Base-by-base conservation (phyloP, 208 protist genomes). In the Acanthamoeba royreba region DNA sequence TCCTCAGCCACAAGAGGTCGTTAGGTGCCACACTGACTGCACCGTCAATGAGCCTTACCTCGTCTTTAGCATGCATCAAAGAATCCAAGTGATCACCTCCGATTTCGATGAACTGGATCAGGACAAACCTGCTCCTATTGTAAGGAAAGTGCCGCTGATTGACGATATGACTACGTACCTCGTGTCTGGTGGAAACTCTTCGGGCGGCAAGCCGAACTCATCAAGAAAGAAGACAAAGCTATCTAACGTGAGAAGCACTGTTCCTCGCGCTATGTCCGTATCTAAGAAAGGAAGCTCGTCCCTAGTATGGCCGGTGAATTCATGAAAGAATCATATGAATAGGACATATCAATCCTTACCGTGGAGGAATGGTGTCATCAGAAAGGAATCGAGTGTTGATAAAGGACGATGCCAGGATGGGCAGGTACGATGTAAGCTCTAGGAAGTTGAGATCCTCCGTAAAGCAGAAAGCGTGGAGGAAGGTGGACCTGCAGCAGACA, bases 221-320 rank as follows among this genome's bases (percentile, higher is more conserved):
- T 91, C 52, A 13, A 92, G 81, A 28, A 94, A 94, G 85, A 94
- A 94, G 28, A 74, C 74, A 86, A 94, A 94, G 79, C 49, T 72
- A n/a, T 94, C 92, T 9, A 88, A 11, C 1, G 92, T 94, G 7
- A 91, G 22, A 1, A 94, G 58, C 22, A 89, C 42, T 5, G 77
- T 90, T n/a, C 92, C 92, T 45, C 92, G 92, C 17, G 61, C 66
- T 7, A 94, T 40, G 85, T 94, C 92, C 28, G 92, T 94, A 61
- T 94, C 92, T 2, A 86, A 17, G 40, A 92, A 92, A 25, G 81
- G 92, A 42, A 91, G 58, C 66, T 88, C 90, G 35, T 93, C 69
- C 0, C 77, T 83, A n/a, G n/a, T n/a, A n/a, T n/a, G n/a, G n/a
- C n/a, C n/a, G n/a, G n/a, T n/a, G n/a, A n/a, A n/a, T n/a, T n/a